Percentiles rank a stretch among this genome's conserved stretches.
phyloP scores from a whole-genome alignment of 176 grass and related monocot genomes.

The Aegilops sharonensis region DNA sequence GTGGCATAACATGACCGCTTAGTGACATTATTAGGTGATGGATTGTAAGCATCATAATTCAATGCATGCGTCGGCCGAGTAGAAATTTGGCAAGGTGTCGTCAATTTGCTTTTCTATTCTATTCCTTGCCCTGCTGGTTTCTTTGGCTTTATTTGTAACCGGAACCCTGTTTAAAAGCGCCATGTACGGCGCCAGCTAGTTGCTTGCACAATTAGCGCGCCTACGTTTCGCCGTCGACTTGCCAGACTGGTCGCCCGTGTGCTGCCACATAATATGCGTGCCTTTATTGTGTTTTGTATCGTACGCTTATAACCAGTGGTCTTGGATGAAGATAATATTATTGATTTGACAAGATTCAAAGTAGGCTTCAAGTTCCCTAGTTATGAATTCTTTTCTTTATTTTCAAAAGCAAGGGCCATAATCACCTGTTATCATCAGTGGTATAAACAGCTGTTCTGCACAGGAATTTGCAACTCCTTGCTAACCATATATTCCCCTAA shows the following conservation, averaged over 20 bases:
- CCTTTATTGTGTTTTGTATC: too few relatives aligned
- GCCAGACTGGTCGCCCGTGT: not conserved
- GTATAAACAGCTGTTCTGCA: constrained; percentile 25
- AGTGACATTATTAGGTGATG: not conserved
- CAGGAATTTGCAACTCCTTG: not conserved
- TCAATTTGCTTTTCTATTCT: not conserved
- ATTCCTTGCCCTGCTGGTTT: not conserved
- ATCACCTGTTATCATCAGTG: not conserved
- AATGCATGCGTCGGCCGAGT: not conserved
- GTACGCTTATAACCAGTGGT: not conserved
- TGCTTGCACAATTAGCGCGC: not conserved
- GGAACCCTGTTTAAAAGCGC: not conserved
- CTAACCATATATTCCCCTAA: constrained; percentile 22
- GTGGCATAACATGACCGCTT: not conserved
- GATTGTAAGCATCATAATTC: not conserved
- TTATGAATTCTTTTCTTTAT: not conserved
- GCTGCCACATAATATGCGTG: not conserved
- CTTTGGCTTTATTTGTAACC: not conserved
- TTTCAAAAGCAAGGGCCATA: constrained; percentile 17
- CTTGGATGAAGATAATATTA: not conserved
- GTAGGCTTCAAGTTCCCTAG: not conserved
- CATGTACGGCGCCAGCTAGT: not conserved
- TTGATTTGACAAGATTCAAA: not conserved
- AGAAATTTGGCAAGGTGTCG: not conserved
- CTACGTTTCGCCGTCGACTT: not conserved